Evolutionary conservation across 148 eudicot species (phyloP).

Genomic region (Bassia scoparia): DNA sequence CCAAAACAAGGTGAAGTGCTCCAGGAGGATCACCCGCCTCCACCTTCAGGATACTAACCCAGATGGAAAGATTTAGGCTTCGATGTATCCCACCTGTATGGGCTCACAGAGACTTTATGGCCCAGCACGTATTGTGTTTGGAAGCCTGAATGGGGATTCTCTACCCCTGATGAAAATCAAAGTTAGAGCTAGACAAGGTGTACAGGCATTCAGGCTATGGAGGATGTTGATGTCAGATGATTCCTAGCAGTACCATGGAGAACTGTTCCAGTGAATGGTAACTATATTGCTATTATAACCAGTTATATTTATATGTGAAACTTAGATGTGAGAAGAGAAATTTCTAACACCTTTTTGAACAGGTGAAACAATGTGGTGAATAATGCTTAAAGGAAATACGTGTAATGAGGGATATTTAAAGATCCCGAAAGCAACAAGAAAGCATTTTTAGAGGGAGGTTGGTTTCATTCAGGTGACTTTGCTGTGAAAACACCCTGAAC

Average conservation of each 20-base stretch:
- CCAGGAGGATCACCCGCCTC: conserved; percentile 66
- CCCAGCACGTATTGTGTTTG: conserved; percentile 57
- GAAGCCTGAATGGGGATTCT: conserved; percentile 70
- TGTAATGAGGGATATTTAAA: conserved; percentile 66
- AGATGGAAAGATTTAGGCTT: conserved; percentile 67
- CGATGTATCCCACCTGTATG: conserved; percentile 48
- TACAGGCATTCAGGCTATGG: conserved; percentile 51
- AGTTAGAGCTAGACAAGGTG: conserved; percentile 51
- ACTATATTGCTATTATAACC: no score
- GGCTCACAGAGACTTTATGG: conserved; percentile 63
- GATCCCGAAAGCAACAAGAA: conserved; percentile 40
- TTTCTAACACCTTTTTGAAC: conserved; percentile 3
- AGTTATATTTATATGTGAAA: no score
- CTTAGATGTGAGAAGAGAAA: not conserved
- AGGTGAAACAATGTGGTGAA: conserved; percentile 49
- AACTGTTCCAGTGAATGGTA: conserved; percentile 43
- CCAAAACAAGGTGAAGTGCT: conserved; percentile 47
- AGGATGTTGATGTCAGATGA: conserved; percentile 48
- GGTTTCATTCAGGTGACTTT: conserved; percentile 61
- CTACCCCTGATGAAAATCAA: conserved; percentile 40
- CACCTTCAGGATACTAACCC: conserved; percentile 43
- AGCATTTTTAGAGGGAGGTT: conserved; percentile 51
- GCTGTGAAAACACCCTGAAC: conserved; percentile 54
- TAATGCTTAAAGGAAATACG: conserved; percentile 65
- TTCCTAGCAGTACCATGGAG: conserved; percentile 51